Conservation (phyloP, 1,284 basidiomycete genomes). For the Cerioporus squamosus region DNA sequence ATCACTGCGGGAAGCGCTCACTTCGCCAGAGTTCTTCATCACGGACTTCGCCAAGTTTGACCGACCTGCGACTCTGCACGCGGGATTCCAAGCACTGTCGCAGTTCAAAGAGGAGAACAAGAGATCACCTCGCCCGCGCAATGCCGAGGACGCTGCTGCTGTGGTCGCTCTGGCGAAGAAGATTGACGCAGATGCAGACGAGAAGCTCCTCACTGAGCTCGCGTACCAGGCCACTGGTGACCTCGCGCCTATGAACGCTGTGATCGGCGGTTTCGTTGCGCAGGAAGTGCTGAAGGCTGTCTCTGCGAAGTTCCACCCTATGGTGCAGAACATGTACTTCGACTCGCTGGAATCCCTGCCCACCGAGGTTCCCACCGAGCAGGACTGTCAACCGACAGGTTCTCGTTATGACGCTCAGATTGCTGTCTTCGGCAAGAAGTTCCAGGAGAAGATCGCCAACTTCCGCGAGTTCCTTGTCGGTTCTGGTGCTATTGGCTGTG, state of each 20-base stretch:
- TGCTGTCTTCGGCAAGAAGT: conserved; percentile 91
- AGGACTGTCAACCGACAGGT: conserved; percentile 83
- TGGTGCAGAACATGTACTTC: conserved; percentile 95
- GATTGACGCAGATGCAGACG: conserved; percentile 76
- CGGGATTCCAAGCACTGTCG: conserved; percentile 94
- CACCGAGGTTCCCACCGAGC: conserved; percentile 74
- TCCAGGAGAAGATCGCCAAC: conserved; percentile 93
- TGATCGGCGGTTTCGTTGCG: conserved; percentile 96
- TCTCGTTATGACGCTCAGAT: conserved; percentile 95
- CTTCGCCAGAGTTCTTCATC: conserved; percentile 88
- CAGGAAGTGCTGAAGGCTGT: conserved; percentile 98
- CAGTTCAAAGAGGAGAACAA: conserved; percentile 75
- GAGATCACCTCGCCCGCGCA: conserved; percentile 84
- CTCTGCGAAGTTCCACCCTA: conserved; percentile 98
- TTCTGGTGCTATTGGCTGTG: conserved; percentile 98
- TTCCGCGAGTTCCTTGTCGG: conserved; percentile 97
- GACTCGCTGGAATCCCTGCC: conserved; percentile 97
- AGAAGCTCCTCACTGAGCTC: conserved; percentile 85
- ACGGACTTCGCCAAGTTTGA: conserved; percentile 99
- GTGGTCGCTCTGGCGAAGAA: conserved; percentile 82
- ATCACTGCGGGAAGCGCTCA: conserved; percentile 88
- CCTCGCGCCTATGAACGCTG: conserved; percentile 89
- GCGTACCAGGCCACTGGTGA: conserved; percentile 95
- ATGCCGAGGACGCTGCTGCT: conserved; percentile 78
- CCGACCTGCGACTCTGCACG: conserved; percentile 88